Percentiles rank a stretch among this genome's conserved stretches.
Evolutionary conservation across 2,329 filamentous ascomycete genomes (phyloP).

Genomic region (Pseudogymnoascus sp.): DNA sequence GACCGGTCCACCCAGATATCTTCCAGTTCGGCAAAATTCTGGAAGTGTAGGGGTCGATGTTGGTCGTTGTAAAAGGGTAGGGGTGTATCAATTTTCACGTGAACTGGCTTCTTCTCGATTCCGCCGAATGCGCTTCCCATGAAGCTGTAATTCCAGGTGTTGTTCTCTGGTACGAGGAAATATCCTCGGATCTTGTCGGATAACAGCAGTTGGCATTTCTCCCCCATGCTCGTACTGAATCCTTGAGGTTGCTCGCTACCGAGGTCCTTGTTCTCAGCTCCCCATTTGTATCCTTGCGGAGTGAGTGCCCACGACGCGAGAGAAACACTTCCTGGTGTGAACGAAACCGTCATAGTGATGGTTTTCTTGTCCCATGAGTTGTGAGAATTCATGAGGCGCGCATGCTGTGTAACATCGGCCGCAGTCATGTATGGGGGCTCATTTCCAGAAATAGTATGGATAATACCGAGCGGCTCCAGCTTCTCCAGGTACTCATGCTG

Average conservation of each 20-base stretch:
- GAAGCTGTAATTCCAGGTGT: slow-evolving; percentile 97
- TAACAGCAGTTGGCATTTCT: slow-evolving; percentile 89
- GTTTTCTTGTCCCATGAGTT: slow-evolving; percentile 77
- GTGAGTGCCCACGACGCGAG: slow-evolving; percentile 90
- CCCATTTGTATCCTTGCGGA: slow-evolving; percentile 92
- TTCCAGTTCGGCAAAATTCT: slow-evolving; percentile 94
- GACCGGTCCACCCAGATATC: slow-evolving; percentile 91
- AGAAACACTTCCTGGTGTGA: slow-evolving; percentile 94
- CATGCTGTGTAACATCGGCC: slow-evolving; percentile 88
- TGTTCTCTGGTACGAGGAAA: slow-evolving; percentile 88
- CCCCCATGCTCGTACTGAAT: slow-evolving; percentile 85
- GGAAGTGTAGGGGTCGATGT: slow-evolving; percentile 91
- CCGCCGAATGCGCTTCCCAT: slow-evolving; percentile 84
- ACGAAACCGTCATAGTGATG: slow-evolving; percentile 89
- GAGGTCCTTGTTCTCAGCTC: slow-evolving; percentile 88
- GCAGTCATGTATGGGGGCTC: slow-evolving; percentile 96
- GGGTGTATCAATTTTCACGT: slow-evolving; percentile 91
- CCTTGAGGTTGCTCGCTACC: slow-evolving; percentile 90
- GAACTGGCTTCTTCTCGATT: slow-evolving; percentile 83
- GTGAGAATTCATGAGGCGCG: slow-evolving; percentile 81
- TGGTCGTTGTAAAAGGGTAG: slow-evolving; percentile 84
- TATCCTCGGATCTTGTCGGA: slow-evolving; percentile 92
- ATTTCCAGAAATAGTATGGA: slow-evolving; percentile 91
- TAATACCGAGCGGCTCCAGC: slow-evolving; percentile 87
- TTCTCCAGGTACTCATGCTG: slow-evolving; percentile 83